A percentile compares a stretch with the other conserved stretches of the same genome.
phyloP scores from a whole-genome alignment of 192 early-diverging fungal genomes.

The Mortierella alpina region DNA sequence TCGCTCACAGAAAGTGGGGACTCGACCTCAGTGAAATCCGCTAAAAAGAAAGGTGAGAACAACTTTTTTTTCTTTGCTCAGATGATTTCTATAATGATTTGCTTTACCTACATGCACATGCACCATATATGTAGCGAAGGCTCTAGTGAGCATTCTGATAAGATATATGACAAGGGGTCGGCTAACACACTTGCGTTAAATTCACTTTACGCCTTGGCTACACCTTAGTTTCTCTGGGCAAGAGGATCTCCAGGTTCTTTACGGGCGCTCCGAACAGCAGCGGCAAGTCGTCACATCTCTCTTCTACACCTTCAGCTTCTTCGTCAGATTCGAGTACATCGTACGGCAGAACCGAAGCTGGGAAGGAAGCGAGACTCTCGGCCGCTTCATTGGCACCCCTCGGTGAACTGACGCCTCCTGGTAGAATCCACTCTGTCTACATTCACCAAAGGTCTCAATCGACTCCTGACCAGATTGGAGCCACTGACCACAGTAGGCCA shows the following conservation, averaged over 20 bases:
- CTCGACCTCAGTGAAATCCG: slow-evolving; percentile 20
- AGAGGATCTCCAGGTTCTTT: slow-evolving; percentile 45
- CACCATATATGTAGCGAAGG: no score
- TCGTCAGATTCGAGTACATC: slow-evolving; percentile 6
- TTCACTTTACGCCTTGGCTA: not conserved
- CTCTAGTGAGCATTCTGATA: no score
- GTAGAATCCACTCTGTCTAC: slow-evolving; percentile 8
- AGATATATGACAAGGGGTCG: no score
- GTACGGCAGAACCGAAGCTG: slow-evolving; percentile 2
- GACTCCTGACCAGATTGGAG: slow-evolving; percentile 34
- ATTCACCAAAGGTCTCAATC: slow-evolving; percentile 37
- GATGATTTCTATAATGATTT: not conserved
- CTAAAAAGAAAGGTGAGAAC: slow-evolving; percentile 40
- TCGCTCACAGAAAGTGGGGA: slow-evolving; percentile 21
- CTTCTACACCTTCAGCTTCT: slow-evolving; percentile 3
- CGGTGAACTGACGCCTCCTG: slow-evolving; percentile 23
- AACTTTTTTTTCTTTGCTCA: not conserved
- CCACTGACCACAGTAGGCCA: not conserved
- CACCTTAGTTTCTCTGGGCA: slow-evolving; percentile 34
- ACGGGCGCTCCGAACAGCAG: slow-evolving; percentile 1
- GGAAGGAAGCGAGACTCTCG: not conserved
- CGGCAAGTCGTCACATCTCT: slow-evolving; percentile 5
- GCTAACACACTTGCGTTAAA: no score
- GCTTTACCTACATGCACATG: no score
- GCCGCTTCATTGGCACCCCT: slow-evolving; percentile 21